phyloP scores from a whole-genome alignment of 768 basidiomycete species.

The Amanita inopinata region DNA sequence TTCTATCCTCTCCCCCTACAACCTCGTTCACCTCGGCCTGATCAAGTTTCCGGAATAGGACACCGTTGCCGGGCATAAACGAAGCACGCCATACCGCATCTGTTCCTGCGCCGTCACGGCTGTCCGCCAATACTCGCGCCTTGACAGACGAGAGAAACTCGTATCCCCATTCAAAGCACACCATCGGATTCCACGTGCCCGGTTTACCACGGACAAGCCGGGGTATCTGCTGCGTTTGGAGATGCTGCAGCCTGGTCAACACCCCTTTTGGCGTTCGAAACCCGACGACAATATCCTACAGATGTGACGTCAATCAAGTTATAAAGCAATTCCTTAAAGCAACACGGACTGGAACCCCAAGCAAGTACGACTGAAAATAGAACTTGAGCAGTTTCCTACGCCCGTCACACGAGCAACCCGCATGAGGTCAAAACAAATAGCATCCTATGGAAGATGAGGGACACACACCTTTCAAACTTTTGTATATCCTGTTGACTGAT shows the following conservation, averaged over 20 bases:
- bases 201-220: conserved; percentile 67
- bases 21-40: conserved; percentile 45
- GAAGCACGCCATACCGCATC: conserved; percentile 58
- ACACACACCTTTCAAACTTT: conserved; percentile 69
- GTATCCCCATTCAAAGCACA: conserved; percentile 71
- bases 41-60: conserved; percentile 41
- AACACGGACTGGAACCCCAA: conserved; percentile 74
- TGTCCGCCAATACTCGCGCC: conserved; percentile 13
- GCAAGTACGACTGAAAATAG: conserved; percentile 85
- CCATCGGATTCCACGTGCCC: conserved; percentile 65
- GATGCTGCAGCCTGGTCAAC: conserved; percentile 54
- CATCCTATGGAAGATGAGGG: neutral
- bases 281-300: conserved; percentile 75
- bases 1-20: conserved; percentile 54
- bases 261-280: conserved; percentile 76
- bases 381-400: conserved; percentile 83
- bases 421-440: neutral
- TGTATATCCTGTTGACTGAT: conserved; percentile 51
- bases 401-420: conserved; percentile 7
- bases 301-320: conserved; percentile 3
- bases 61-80: conserved; percentile 51
- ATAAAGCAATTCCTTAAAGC: conserved; percentile 7
- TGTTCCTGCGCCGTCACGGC: conserved; percentile 16
- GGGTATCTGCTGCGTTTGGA: conserved; percentile 74
- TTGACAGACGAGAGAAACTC: conserved; percentile 48